Evolutionary conservation across 495 filamentous ascomycete species (phyloP).

Genomic region (Xylaria grammica): DNA sequence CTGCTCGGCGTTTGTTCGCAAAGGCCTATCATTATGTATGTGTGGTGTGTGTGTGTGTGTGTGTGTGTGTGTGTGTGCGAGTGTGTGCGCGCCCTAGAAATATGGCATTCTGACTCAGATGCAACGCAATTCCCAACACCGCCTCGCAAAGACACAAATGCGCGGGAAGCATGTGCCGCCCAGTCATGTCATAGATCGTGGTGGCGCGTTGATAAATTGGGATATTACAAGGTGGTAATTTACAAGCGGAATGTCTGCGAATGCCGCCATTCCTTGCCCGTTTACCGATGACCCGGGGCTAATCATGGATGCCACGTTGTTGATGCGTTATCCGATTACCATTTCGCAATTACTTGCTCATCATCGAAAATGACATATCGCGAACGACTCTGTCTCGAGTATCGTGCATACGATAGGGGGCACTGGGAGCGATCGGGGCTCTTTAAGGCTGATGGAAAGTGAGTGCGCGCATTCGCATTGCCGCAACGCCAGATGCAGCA

Average conservation of each 20-base stretch:
- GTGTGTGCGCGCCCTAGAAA: slow-evolving; percentile 8
- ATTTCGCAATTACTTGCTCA: slow-evolving; percentile 15
- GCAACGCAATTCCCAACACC: slow-evolving; percentile 33
- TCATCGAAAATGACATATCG: slow-evolving; percentile 3
- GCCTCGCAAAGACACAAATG: slow-evolving; percentile 22
- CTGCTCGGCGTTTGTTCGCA: slow-evolving; percentile 34
- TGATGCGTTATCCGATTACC: slow-evolving; percentile 16
- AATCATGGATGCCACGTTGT: slow-evolving; percentile 23
- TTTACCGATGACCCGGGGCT: slow-evolving; percentile 15
- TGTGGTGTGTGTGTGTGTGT: slow-evolving; percentile 13
- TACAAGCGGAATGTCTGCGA: background rate
- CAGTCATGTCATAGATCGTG: slow-evolving; percentile 14
- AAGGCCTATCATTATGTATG: slow-evolving; percentile 2
- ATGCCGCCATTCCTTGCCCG: background rate
- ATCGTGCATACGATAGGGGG: background rate
- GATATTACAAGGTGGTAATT: slow-evolving; percentile 11
- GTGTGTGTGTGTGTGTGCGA: slow-evolving; percentile 10
- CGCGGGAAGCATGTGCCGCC: slow-evolving; percentile 10
- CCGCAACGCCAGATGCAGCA: slow-evolving; percentile 6
- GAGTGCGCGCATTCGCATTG: slow-evolving; percentile 6
- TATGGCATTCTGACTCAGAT: slow-evolving; percentile 40
- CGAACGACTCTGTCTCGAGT: slow-evolving; percentile 4
- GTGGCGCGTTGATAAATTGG: slow-evolving; percentile 10
- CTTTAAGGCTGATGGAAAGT: slow-evolving; percentile 15
- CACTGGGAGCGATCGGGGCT: slow-evolving; percentile 3